Percentiles rank a stretch among this genome's conserved stretches.
Evolutionary conservation across 2,329 filamentous ascomycete species (phyloP).

Genomic region (Colletotrichum godetiae): DNA sequence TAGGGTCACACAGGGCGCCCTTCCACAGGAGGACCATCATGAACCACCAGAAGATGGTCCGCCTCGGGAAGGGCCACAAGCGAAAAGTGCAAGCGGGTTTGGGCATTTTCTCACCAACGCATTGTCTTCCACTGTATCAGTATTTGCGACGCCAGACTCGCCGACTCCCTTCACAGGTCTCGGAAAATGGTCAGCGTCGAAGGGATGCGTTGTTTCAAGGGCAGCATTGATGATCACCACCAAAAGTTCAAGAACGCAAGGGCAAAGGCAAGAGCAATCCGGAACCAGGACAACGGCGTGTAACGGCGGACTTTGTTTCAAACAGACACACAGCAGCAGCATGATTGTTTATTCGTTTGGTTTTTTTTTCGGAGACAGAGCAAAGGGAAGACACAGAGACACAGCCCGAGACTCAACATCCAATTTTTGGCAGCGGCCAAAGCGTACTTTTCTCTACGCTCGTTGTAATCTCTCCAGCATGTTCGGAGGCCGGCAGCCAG

Average conservation of each 20-base stretch:
- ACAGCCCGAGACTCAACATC: constrained; percentile 23
- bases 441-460: constrained; percentile 60
- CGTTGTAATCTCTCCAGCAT: constrained; percentile 61
- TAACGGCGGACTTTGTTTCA: constrained; percentile 40
- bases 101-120: constrained; percentile 51
- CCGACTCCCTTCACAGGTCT: constrained; percentile 39
- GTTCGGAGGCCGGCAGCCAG: constrained; percentile 49
- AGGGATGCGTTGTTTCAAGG: constrained; percentile 33
- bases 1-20: constrained; percentile 39
- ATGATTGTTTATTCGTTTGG: constrained; percentile 42
- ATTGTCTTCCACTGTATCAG: constrained; percentile 58
- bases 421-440: constrained; percentile 40
- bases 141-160: constrained; percentile 48
- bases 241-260: constrained; percentile 42
- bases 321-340: constrained; percentile 40
- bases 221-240: constrained; percentile 45
- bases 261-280: constrained; percentile 30
- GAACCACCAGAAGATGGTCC: constrained; percentile 38
- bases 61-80: constrained; percentile 50
- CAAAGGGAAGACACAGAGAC: constrained; percentile 13
- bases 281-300: constrained; percentile 42
- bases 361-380: constrained; percentile 38
- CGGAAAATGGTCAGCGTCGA: constrained; percentile 21
- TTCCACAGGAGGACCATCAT: constrained; percentile 17
- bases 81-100: constrained; percentile 52